Conservation (phyloP, 345 rosid genomes). For the Streptanthus diversifolius region DNA sequence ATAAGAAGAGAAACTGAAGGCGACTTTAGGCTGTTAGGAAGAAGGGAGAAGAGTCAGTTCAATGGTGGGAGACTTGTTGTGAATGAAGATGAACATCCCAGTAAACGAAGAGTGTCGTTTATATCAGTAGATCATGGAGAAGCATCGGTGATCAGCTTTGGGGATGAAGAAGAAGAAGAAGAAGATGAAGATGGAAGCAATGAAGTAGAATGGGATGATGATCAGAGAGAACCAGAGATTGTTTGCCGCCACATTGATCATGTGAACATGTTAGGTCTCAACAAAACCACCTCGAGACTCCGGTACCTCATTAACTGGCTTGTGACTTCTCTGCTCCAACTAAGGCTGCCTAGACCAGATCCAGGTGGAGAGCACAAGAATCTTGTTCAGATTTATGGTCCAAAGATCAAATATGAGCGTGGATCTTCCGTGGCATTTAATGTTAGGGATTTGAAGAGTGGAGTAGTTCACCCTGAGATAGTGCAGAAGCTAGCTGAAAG, state of each 20-base stretch:
- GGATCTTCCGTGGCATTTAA: conserved; percentile 97
- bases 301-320: conserved; percentile 95
- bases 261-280: conserved; percentile 90
- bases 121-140: conserved; percentile 78
- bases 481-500: conserved; percentile 92
- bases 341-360: conserved; percentile 60
- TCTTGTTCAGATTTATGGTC: conserved; percentile 93
- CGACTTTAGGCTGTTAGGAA: conserved; percentile 87
- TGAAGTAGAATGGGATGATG: conserved; percentile 66
- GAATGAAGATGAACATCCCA: conserved; percentile 76
- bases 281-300: conserved; percentile 76
- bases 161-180: conserved; percentile 62
- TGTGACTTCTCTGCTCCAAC: conserved; percentile 86
- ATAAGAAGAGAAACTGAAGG: conserved; percentile 99
- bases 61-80: conserved; percentile 69
- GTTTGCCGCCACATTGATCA: conserved; percentile 80
- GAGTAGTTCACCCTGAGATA: conserved; percentile 81
- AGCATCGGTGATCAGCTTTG: conserved; percentile 55
- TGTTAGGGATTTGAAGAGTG: conserved; percentile 61
- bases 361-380: conserved; percentile 47
- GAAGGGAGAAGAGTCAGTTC: conserved; percentile 71
- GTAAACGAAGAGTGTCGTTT: conserved; percentile 87
- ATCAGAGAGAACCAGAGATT: conserved; percentile 88
- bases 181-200: conserved; percentile 50
- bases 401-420: conserved; percentile 92